Base-by-base conservation (phyloP, 225 moss, liverwort and hornwort genomes). In the Pseudoscleropodium purum region DNA sequence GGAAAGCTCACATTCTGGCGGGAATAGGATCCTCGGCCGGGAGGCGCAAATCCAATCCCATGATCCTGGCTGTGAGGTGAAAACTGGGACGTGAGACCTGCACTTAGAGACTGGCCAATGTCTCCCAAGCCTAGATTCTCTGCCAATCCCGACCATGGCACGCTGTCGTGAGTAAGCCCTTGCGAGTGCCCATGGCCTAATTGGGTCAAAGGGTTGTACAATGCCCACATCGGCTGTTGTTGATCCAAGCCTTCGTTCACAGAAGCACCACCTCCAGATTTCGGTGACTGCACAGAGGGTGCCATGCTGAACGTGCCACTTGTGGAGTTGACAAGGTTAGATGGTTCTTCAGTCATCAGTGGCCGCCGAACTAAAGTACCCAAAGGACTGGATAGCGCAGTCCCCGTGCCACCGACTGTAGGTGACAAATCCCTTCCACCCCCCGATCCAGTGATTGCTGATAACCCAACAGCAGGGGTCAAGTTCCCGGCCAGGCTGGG, bases 91-190 rank as follows among this genome's bases (percentile, higher is more conserved):
- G 88, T 88, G 54, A 92, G 78, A 43, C 92, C 93, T 57, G 90
- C 88, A 76, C 92, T 81, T 74, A 93, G 82, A 57, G 93, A 88
- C 81, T 93, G 94, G 68, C 94, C 91, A 75, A 93, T 76, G 84
- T 95, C 93, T 57, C 91, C 95, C 91, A 93, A 49, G 72, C 93
- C 93, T 62, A 95, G 85, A 60, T 93, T 93, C 84, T 92, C 95
- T 51, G 93, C 88, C 90, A 91, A 89, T 20, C 94, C 93, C 85
- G 91, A 88, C 95, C 95, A 95, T 4, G 92, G 92, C 77, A 90
- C 85, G 47, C 70, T 84, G 60, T 91, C 92, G 62, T 92, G 93
- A 41, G 89, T 25, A 24, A 89, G 87, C 70, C 89, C 89, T 88
- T 90, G 95, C 19, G 91, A 84, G 79, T 90, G 94, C 89, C 91